Percentiles rank a stretch among this genome's conserved stretches.
Conservation (phyloP, 768 basidiomycete species). For the Hydnomerulius pinastri region DNA sequence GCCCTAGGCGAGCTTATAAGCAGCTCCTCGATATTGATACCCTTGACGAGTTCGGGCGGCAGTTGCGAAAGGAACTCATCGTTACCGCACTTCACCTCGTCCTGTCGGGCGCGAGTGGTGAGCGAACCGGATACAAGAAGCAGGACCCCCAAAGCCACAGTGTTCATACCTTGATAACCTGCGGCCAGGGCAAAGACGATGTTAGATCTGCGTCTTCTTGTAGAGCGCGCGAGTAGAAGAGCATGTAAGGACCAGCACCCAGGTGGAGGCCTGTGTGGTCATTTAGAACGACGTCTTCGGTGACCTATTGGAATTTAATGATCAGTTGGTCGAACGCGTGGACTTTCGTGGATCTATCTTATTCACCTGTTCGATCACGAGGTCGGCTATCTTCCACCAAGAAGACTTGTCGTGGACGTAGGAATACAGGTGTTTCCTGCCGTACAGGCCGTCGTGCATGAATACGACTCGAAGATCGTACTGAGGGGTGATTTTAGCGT, state of each 20-base stretch:
- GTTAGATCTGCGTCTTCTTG: conserved; percentile 17
- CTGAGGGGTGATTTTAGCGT: conserved; percentile 36
- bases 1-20: too few species aligned
- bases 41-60: conserved; percentile 29
- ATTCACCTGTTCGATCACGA: conserved; percentile 61
- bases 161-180: conserved; percentile 27
- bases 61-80: conserved; percentile 36
- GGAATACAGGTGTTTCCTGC: conserved; percentile 76
- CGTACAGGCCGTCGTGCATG: conserved; percentile 75
- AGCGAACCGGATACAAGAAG: neutral
- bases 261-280: conserved; percentile 75
- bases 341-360: neutral
- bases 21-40: conserved; percentile 21
- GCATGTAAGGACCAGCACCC: conserved; percentile 73
- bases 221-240: conserved; percentile 60
- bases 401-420: conserved; percentile 63
- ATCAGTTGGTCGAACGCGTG: neutral
- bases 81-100: conserved; percentile 40
- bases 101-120: conserved; percentile 16
- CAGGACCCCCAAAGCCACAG: neutral
- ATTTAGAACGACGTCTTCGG: conserved; percentile 67
- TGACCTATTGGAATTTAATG: conserved; percentile 47
- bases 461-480: conserved; percentile 82
- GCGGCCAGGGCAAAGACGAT: conserved; percentile 27
- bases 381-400: conserved; percentile 86